Conservation (phyloP, 139 green algal species). For the Diplosphaera chodatii region DNA sequence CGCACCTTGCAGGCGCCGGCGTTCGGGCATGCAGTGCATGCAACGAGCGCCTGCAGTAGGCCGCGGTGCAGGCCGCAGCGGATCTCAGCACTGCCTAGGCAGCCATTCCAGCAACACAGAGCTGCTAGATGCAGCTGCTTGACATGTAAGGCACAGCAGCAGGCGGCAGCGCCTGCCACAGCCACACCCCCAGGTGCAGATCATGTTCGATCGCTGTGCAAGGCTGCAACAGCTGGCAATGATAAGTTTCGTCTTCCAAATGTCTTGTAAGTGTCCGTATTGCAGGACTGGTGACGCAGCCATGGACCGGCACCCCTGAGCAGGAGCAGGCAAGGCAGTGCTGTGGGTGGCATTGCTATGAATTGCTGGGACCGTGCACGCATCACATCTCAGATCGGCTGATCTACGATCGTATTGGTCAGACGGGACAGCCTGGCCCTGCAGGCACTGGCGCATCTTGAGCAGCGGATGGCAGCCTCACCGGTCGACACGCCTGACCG, state of each 20-base stretch:
- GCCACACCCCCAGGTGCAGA: not conserved
- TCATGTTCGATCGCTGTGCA: no score
- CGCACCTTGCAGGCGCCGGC: no score
- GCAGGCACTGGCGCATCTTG: conserved; percentile 44
- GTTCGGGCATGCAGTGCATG: not conserved
- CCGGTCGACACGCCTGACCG: conserved; percentile 23
- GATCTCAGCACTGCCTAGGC: not conserved
- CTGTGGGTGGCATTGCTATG: no score
- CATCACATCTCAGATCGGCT: no score
- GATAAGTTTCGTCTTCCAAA: no score
- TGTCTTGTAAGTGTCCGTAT: no score
- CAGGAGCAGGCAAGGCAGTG: not conserved
- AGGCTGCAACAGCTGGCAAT: no score
- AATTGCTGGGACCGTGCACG: no score
- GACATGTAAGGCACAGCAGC: not conserved
- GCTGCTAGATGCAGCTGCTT: not conserved
- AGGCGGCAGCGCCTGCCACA: not conserved
- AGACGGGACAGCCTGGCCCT: no score
- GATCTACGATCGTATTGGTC: no score
- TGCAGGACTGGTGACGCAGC: not conserved
- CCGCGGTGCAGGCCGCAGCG: not conserved
- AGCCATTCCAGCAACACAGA: no score
- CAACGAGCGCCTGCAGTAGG: not conserved
- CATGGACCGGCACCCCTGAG: not conserved
- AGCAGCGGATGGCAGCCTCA: conserved; percentile 19